A percentile compares a stretch with the other conserved stretches of the same genome.
Conservation (phyloP, 345 rosid species). For the Brassica rapa region DNA sequence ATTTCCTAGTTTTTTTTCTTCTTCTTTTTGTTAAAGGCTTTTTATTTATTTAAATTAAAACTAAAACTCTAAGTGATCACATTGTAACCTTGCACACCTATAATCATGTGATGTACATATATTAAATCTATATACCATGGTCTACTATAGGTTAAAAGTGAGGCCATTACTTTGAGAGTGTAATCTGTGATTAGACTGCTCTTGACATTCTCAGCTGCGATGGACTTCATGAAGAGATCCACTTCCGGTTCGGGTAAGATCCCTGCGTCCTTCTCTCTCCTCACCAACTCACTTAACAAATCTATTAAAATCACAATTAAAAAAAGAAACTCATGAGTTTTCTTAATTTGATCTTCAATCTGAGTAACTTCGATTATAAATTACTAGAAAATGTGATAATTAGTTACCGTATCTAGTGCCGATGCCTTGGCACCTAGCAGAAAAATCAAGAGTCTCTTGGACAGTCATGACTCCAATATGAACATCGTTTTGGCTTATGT, state of each 20-base stretch:
- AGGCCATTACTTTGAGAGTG: conserved; percentile 67
- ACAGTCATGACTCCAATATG: conserved; percentile 90
- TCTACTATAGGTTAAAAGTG: neutral
- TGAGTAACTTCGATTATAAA: neutral
- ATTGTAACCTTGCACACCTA: conserved; percentile 37
- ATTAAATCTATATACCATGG: neutral
- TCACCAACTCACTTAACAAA: conserved; percentile 68
- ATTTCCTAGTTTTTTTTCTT: too few species aligned
- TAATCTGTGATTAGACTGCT: conserved; percentile 89
- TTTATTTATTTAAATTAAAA: neutral
- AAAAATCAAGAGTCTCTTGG: conserved; percentile 90
- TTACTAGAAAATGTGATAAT: neutral
- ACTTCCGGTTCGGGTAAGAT: conserved; percentile 80
- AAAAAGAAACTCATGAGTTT: too few species aligned
- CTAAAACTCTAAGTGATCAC: neutral
- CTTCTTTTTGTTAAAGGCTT: neutral
- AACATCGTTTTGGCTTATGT: conserved; percentile 90
- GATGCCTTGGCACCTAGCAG: conserved; percentile 91
- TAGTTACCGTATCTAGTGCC: conserved; percentile 78
- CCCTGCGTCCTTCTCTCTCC: conserved; percentile 79
- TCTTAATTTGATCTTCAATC: neutral
- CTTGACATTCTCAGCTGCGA: conserved; percentile 67
- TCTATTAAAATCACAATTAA: conserved; percentile 46
- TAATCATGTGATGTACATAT: neutral
- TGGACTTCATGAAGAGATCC: conserved; percentile 95